Conservation (phyloP, 2,329 filamentous ascomycete genomes). For the Pyrenochaeta sp. region DNA sequence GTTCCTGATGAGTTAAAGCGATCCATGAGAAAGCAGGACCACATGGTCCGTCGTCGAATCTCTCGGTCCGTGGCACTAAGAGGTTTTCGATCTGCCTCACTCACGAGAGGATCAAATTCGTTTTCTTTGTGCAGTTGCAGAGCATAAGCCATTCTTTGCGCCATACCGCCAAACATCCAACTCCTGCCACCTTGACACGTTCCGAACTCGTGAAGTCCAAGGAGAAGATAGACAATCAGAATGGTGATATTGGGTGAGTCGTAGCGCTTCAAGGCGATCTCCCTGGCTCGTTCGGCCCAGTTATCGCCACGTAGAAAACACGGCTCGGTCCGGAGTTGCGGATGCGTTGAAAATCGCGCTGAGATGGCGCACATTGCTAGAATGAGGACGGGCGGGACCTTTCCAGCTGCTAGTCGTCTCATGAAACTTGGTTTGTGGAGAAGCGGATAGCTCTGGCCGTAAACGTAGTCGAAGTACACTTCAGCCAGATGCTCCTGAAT, state of each 20-base stretch:
- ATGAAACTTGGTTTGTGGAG: constrained; percentile 98
- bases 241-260: constrained; percentile 97
- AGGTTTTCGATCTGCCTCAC: constrained; percentile 66
- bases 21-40: constrained; percentile 98
- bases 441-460: constrained; percentile 92
- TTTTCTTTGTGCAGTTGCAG: constrained; percentile 92
- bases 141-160: constrained; percentile 95
- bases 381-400: constrained; percentile 86
- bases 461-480: constrained; percentile 94
- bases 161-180: constrained; percentile 95
- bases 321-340: constrained; percentile 75
- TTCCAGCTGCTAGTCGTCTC: constrained; percentile 79
- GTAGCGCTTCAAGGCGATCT: constrained; percentile 85
- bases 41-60: constrained; percentile 93
- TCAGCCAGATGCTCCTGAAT: constrained; percentile 93
- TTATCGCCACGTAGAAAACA: constrained; percentile 88
- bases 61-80: constrained; percentile 92
- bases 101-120: constrained; percentile 77
- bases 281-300: constrained; percentile 87
- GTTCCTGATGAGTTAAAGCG: constrained; percentile 96
- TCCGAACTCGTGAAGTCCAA: constrained; percentile 94
- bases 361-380: constrained; percentile 95
- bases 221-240: constrained; percentile 84
- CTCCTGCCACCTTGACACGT: constrained; percentile 95
- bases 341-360: constrained; percentile 92